Base-by-base conservation (phyloP, 1,139 yeast genomes). In the Magnusiomyces tetraspermus region DNA sequence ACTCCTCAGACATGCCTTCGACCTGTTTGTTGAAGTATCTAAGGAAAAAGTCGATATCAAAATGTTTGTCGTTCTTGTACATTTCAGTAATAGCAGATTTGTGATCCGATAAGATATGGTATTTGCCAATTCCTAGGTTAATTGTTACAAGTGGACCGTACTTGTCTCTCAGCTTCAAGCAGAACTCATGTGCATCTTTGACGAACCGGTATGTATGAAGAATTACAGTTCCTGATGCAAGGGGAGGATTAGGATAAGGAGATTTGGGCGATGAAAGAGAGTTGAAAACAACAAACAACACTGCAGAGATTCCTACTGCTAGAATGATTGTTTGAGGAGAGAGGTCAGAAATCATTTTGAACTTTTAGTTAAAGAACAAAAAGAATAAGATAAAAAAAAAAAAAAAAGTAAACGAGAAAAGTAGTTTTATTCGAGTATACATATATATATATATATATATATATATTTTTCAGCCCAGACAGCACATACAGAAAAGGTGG, bases 11-110 rank as follows among this genome's bases (percentile, higher is more conserved):
- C 54, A 51, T 49, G 11, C 37, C 22, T 13, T 43, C 15, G 15
- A 52, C 54, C 26, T 46, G 33, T 22, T 37, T 52, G 50, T 52
- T 52, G 51, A 52, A 52, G n/a, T 37, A 42, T 24, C 26, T 22
- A 23, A 45, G 45, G 28, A 52, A 52, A 11, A 37, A 37, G 5
- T 43, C 28, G 3, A 49, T 49, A 6, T 31, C 31, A 22, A 52
- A 52, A 1, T 48, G 19, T 26, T 45, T 42, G 17, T 49, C 54
- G 21, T 46, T 45, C 23, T 48, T 46, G 33, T 26, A 52, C 28
- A 52, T 46, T 6, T 41, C 42, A 30, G 46, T 41, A 15, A 49
- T 13, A 46, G 51, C 54, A 8, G 38, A 36, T 13, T 36, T 50
- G 22, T 33, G 48, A 36, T 52, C 54, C 2, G 50, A 46, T 24